A percentile compares a stretch with the other conserved stretches of the same genome.
Conservation (phyloP, 306 rosid species). For the Sicyos edulis region DNA sequence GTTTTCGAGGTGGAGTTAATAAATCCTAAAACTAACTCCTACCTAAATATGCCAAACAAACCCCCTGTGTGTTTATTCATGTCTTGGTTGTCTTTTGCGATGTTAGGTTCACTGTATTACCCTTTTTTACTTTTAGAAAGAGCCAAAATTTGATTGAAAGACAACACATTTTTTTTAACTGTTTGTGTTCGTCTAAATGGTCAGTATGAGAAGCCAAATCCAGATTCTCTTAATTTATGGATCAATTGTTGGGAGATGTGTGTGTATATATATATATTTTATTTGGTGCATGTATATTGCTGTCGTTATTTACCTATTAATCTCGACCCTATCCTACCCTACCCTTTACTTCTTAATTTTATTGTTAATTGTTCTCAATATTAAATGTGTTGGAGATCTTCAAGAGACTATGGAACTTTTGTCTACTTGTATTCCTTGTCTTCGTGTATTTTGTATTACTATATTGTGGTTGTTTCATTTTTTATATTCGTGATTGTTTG, state of each 20-base stretch:
- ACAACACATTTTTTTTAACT: not conserved
- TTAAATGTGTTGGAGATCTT: not conserved
- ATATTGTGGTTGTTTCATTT: too few relatives aligned
- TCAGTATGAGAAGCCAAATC: not conserved
- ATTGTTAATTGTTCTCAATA: not conserved
- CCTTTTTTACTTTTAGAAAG: not conserved
- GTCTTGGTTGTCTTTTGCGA: not conserved
- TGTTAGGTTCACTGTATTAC: not conserved
- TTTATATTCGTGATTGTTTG: too few relatives aligned
- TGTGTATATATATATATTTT: too few relatives aligned
- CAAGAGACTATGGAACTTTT: not conserved
- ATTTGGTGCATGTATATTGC: not conserved
- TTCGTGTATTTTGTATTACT: not conserved
- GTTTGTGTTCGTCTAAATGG: not conserved
- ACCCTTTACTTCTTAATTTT: not conserved
- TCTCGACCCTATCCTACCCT: not conserved
- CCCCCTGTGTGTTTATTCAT: conserved; percentile 5
- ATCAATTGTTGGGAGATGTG: not conserved
- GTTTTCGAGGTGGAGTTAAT: too few relatives aligned
- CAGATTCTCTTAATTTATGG: not conserved
- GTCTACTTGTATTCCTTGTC: not conserved
- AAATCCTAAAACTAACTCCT: too few relatives aligned
- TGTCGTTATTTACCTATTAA: conserved; percentile 8
- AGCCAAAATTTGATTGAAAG: not conserved
- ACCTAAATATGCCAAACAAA: too few relatives aligned